Base-by-base conservation (phyloP, 176 grass and related monocot genomes). In the Cocos nucifera region DNA sequence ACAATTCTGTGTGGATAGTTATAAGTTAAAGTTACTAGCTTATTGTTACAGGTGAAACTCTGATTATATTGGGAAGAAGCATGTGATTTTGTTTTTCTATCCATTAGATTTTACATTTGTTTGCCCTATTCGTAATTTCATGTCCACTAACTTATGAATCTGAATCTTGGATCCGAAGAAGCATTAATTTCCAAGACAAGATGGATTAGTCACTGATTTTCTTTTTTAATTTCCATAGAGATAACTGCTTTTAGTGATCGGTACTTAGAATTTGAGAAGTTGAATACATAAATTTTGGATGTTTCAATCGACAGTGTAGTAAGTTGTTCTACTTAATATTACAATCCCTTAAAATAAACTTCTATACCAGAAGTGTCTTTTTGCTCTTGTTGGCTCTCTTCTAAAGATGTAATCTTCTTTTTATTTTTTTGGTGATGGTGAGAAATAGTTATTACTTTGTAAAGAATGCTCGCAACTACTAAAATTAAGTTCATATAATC, bases 81-180 rank as follows among this genome's bases (percentile, higher is more conserved):
- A 88, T 12, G 78, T 88, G n/a, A 69, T 88, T 77, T 21, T 59
- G 88, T 88, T 73, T 21, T 95, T 88, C 72, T 95, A 95, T 54
- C 89, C 89, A 19, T 63, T 95, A 63, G 81, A 95, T 57, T 95
- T 95, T 78, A 85, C 89, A 48, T 95, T 95, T 17, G 89, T 95
- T 64, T 95, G 81, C 56, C 89, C 89, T 1, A 95, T 84, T 27
- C 78, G 85, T 95, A 56, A 70, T 54, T 67, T 69, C 2, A 6
- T 32, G 30, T 4, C 24, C 22, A 14, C n/a, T 19, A 1, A 17
- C 8, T 50, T 26, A 17, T 19, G 61, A 28, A 6, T 30, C 29
- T 30, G 29, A 30, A 30, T 30, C 4, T 30, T 4, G 29, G 4
- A 6, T 30, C 29, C 4, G 5, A 30, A 30, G 29, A 21, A 30